phyloP scores from a whole-genome alignment of 352 stramenopile genomes.

The Pythium rhizo-oryzae region DNA sequence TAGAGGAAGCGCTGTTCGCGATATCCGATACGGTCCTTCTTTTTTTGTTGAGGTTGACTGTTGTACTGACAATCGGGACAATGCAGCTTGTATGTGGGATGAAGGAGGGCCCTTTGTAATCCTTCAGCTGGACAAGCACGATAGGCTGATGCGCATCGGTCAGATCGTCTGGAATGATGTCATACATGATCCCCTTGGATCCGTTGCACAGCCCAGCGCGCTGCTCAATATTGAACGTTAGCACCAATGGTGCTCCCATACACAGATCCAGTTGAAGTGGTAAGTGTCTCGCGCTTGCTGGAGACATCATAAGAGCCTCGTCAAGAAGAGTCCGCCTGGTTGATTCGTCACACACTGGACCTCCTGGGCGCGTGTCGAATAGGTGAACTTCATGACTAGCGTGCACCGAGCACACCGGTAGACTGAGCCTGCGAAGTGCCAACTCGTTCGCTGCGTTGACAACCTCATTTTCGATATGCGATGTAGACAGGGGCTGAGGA shows the following conservation, averaged over 20 bases:
- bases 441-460: no score
- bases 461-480: no score
- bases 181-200: conserved; percentile 2
- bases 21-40: background rate
- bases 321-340: no score
- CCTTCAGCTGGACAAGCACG: background rate
- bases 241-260: conserved; percentile 1
- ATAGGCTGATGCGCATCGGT: conserved; percentile 6
- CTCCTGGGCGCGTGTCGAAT: no score
- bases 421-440: no score
- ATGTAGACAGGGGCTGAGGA: no score
- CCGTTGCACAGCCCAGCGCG: conserved; percentile 8
- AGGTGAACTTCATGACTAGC: no score
- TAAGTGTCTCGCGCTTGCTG: background rate
- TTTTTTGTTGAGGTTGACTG: background rate
- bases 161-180: conserved; percentile 12
- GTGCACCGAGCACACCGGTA: no score
- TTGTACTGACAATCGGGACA: background rate
- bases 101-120: conserved; percentile 21
- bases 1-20: conserved; percentile 7
- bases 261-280: background rate
- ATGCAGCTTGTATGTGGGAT: background rate
- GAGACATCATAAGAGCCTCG: background rate
- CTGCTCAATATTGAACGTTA: conserved; percentile 15
- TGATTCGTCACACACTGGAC: no score